A percentile compares a stretch with the other conserved stretches of the same genome.
These are phyloP conservation scores for Chaetomium cochliodes DNA, from an alignment of 495 filamentous ascomycete genomes.

Conservation along the genomic window DNA sequence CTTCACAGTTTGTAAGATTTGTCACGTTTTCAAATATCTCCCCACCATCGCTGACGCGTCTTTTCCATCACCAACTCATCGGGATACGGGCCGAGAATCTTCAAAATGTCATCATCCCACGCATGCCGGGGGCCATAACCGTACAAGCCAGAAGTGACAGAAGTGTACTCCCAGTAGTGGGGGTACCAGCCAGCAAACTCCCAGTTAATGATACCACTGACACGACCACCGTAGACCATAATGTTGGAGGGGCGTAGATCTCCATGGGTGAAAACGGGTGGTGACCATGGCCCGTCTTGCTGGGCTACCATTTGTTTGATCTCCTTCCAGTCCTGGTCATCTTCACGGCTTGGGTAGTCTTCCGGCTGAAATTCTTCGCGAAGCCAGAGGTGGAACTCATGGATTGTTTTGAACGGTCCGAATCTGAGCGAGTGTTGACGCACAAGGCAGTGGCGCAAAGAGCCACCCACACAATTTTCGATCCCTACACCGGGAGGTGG, in stretches of 20 bases:
- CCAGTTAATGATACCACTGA: constrained; percentile 13
- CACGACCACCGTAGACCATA: background rate
- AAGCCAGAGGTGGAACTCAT: constrained; percentile 20
- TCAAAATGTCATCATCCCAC: background rate
- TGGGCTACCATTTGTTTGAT: constrained; percentile 7
- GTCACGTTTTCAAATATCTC: background rate
- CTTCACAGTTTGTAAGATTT: too few species aligned
- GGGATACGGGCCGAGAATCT: constrained; percentile 13
- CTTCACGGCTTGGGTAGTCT: background rate
- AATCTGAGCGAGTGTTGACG: constrained; percentile 3
- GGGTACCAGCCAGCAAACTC: constrained; percentile 17
- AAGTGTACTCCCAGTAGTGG: constrained; percentile 19
- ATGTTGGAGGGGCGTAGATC: constrained; percentile 12
- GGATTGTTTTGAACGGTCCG: constrained; percentile 19
- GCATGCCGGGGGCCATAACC: background rate
- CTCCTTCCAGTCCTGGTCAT: constrained; percentile 16
- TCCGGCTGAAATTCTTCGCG: constrained; percentile 4
- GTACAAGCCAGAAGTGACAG: constrained; percentile 15
- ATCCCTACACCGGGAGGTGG: constrained; percentile 9
- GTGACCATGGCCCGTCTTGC: constrained; percentile 14
- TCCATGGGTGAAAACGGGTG: constrained; percentile 14
- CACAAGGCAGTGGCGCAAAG: constrained; percentile 15
- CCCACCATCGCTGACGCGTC: constrained; percentile 15
- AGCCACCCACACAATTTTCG: constrained; percentile 14
- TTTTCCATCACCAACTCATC: constrained; percentile 12